Evolutionary conservation across 1,139 yeast species (phyloP).

Genomic region (Hanseniaspora gamundiae): DNA sequence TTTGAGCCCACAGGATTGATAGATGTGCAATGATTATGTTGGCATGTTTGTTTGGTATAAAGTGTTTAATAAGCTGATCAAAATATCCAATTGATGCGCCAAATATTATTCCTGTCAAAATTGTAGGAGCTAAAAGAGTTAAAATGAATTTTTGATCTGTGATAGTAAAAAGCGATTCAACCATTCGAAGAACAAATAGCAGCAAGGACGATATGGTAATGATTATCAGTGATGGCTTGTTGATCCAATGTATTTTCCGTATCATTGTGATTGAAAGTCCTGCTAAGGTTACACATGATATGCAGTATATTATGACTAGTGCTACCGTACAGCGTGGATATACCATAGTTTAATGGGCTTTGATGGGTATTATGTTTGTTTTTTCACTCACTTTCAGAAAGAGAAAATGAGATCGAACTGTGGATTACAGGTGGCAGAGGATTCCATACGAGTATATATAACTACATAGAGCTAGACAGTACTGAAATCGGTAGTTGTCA

Average conservation of each 20-base stretch:
- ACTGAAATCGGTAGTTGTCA: too few species aligned
- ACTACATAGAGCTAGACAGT: too few species aligned
- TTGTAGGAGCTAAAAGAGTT: too few species aligned
- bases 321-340: background rate
- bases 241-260: background rate
- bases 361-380: background rate
- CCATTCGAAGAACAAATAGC: background rate
- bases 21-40: constrained; percentile 1
- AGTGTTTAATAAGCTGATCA: background rate
- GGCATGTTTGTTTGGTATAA: background rate
- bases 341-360: background rate
- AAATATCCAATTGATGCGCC: background rate
- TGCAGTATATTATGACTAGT: background rate
- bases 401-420: too few species aligned
- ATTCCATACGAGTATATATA: too few species aligned
- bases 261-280: background rate
- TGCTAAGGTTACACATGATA: background rate
- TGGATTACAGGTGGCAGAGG: too few species aligned
- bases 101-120: background rate
- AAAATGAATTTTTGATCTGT: background rate
- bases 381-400: too few species aligned
- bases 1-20: constrained; percentile 4
- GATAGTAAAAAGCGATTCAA: background rate
- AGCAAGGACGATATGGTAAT: background rate
- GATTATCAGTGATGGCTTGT: background rate